These are phyloP conservation scores for Flaveria robusta DNA, from an alignment of 129 eudicot species.

Conservation along the genomic window DNA sequence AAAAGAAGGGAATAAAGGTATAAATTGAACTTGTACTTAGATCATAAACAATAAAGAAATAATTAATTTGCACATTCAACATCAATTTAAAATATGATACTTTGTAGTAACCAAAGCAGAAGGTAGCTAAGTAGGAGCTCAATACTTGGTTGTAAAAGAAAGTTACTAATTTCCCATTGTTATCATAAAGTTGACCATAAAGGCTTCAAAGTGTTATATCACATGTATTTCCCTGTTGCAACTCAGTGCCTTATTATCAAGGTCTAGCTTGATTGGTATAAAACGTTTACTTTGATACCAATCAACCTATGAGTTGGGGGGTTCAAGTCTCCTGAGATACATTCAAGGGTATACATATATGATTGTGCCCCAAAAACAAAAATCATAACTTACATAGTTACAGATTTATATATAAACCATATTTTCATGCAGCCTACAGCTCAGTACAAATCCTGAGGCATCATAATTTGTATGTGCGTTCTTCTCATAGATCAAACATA, in stretches of 20 bases:
- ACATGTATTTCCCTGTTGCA: neutral
- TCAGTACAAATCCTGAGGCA: constrained; percentile 8
- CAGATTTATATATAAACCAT: neutral
- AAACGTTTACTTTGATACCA: neutral
- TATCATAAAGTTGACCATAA: neutral
- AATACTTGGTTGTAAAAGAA: neutral
- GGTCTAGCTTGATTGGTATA: neutral
- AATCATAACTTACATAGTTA: neutral
- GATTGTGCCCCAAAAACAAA: neutral
- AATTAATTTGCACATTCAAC: neutral
- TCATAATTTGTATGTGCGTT: neutral
- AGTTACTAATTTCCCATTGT: neutral
- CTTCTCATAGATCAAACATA: neutral
- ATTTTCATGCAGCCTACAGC: neutral
- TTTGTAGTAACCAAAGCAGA: neutral
- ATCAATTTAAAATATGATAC: neutral
- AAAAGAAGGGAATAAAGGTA: neutral
- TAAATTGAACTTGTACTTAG: neutral
- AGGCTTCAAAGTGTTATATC: neutral
- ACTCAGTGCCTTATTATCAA: neutral
- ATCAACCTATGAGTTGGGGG: neutral
- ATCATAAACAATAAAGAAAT: neutral
- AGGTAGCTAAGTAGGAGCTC: neutral
- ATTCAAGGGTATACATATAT: neutral
- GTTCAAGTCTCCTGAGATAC: neutral